A percentile compares a stretch with the other conserved stretches of the same genome.
Evolutionary conservation across 2,329 filamentous ascomycete genomes (phyloP).

Genomic region (Didymella keratinophila): DNA sequence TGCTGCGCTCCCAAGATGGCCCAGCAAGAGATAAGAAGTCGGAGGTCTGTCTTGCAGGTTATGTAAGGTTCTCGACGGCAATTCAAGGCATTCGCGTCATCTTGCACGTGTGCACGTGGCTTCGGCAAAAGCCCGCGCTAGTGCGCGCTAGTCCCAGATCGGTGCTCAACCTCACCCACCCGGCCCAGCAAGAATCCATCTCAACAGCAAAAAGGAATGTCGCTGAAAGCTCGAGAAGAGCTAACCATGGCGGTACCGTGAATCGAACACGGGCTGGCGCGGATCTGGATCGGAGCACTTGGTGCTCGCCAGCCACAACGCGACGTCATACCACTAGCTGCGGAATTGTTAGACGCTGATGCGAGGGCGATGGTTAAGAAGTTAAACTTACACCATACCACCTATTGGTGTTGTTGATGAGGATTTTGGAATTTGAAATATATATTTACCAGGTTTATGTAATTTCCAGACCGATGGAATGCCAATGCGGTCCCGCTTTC

Average conservation of each 20-base stretch:
- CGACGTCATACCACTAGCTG: slow-evolving; percentile 24
- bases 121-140: not conserved
- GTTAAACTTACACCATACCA: not conserved
- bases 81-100: too few species aligned
- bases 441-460: not conserved
- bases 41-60: not conserved
- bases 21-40: too few species aligned
- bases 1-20: not conserved
- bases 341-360: not conserved
- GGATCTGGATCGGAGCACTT: slow-evolving; percentile 21
- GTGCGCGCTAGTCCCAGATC: slow-evolving; percentile 1
- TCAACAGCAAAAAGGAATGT: slow-evolving; percentile 1
- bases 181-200: not conserved
- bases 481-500: too few species aligned
- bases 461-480: too few species aligned
- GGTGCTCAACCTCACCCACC: not conserved
- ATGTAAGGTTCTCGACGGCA: not conserved
- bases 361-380: not conserved
- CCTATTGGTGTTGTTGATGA: not conserved
- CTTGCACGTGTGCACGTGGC: not conserved
- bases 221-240: too few species aligned
- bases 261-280: slow-evolving; percentile 25
- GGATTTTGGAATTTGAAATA: not conserved
- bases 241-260: slow-evolving; percentile 18
- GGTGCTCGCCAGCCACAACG: slow-evolving; percentile 22